Percentiles rank a stretch among this genome's conserved stretches.
Conservation (phyloP, 345 rosid genomes). For the Pugionium dolabratum region DNA sequence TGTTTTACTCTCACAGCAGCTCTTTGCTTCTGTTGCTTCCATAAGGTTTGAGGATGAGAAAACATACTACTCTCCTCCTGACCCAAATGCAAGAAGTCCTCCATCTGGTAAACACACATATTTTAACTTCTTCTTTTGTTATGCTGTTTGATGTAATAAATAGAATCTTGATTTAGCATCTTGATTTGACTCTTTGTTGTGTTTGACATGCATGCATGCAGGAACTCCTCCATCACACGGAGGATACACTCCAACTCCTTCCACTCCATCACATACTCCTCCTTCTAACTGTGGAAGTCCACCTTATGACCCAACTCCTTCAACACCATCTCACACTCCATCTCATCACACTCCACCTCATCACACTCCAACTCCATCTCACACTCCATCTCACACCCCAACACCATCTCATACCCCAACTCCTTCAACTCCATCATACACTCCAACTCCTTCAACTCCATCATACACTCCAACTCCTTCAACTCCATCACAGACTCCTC, state of each 20-base stretch:
- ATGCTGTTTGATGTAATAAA: no score
- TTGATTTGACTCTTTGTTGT: no score
- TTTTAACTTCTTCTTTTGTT: background rate
- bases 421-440: constrained; percentile 32
- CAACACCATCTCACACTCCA: constrained; percentile 34
- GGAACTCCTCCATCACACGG: constrained; percentile 49
- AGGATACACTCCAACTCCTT: constrained; percentile 32
- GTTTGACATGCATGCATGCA: constrained; percentile 37
- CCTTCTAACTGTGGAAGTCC: constrained; percentile 42
- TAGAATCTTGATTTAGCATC: no score
- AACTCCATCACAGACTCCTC: constrained; percentile 44
- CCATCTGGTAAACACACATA: constrained; percentile 38
- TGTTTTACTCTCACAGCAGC: constrained; percentile 51
- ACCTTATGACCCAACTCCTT: constrained; percentile 48
- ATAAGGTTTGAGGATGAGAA: constrained; percentile 53
- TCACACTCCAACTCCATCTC: no score
- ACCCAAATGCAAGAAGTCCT: constrained; percentile 57
- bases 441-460: constrained; percentile 30
- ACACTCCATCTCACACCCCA: constrained; percentile 4
- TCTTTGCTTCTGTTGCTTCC: constrained; percentile 48
- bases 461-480: constrained; percentile 35
- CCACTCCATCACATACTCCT: constrained; percentile 37
- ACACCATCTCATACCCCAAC: constrained; percentile 50
- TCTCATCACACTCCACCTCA: constrained; percentile 5
- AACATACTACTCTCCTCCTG: constrained; percentile 73